Conservation (phyloP, 1,139 yeast genomes). For the Saccharomyces hybrid region DNA sequence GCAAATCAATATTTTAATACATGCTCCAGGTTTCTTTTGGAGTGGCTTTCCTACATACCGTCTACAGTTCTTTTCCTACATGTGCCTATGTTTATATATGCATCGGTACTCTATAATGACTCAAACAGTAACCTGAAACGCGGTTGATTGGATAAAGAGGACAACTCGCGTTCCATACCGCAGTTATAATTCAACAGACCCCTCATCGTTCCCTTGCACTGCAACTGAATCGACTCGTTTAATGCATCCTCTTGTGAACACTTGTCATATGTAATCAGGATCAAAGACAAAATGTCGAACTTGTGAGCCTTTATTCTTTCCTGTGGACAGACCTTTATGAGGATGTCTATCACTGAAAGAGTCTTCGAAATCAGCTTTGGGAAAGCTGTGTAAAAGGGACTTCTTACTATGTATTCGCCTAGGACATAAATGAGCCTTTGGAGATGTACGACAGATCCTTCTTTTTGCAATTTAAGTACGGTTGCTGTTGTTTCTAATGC, state of each 20-base stretch:
- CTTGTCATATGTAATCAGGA: constrained; percentile 20
- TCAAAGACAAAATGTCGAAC: constrained; percentile 23
- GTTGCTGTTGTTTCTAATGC: constrained; percentile 8
- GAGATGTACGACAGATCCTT: constrained; percentile 14
- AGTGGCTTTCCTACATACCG: not conserved
- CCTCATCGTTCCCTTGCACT: not conserved
- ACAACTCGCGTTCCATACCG: not conserved
- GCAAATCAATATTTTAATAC: not conserved
- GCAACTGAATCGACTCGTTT: not conserved
- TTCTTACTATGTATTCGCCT: constrained; percentile 25
- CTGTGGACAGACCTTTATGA: constrained; percentile 12
- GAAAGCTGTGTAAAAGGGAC: constrained; percentile 24
- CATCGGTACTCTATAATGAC: not conserved
- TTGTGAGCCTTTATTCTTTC: constrained; percentile 22
- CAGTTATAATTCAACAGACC: not conserved
- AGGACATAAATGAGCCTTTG: constrained; percentile 24
- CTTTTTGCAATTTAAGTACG: constrained; percentile 9
- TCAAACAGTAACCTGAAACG: not conserved
- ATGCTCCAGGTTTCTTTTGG: not conserved
- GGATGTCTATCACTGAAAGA: constrained; percentile 8
- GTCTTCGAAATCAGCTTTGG: constrained; percentile 12
- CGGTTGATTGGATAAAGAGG: not conserved
- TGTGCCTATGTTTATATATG: not conserved
- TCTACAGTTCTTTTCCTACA: not conserved
- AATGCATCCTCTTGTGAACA: constrained; percentile 21